These are phyloP conservation scores for Trichocladium uniseriatum DNA, from an alignment of 495 filamentous ascomycete species.

Conservation along the genomic window DNA sequence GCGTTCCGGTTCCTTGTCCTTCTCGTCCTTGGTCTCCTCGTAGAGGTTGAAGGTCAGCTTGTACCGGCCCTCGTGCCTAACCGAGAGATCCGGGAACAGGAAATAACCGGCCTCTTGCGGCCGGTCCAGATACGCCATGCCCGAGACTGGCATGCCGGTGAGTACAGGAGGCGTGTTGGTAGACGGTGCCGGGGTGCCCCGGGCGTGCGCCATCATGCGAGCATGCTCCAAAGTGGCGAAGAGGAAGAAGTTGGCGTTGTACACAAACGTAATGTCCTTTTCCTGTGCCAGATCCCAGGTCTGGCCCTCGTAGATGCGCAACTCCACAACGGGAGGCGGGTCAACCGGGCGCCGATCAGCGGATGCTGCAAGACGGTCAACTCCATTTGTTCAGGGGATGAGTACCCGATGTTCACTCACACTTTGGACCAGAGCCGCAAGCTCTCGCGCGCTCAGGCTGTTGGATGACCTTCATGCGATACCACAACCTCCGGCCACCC, in stretches of 20 bases:
- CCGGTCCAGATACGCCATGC: slow-evolving; percentile 93
- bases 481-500: slow-evolving; percentile 72
- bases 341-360: slow-evolving; percentile 95
- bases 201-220: slow-evolving; percentile 74
- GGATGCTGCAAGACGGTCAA: slow-evolving; percentile 53
- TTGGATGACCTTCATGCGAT: slow-evolving; percentile 79
- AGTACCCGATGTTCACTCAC: slow-evolving; percentile 41
- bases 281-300: slow-evolving; percentile 46
- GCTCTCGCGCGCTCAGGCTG: slow-evolving; percentile 93
- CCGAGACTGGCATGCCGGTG: slow-evolving; percentile 91
- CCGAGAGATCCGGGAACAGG: slow-evolving; percentile 93
- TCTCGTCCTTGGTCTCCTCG: slow-evolving; percentile 73
- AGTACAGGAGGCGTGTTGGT: slow-evolving; percentile 69
- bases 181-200: slow-evolving; percentile 49
- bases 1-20: slow-evolving; percentile 42
- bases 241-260: slow-evolving; percentile 97
- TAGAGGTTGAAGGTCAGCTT: slow-evolving; percentile 84
- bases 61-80: slow-evolving; percentile 91
- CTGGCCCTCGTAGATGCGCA: slow-evolving; percentile 79
- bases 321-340: slow-evolving; percentile 90
- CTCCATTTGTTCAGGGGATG: not conserved
- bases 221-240: slow-evolving; percentile 87
- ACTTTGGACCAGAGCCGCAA: slow-evolving; percentile 91
- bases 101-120: slow-evolving; percentile 91
- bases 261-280: slow-evolving; percentile 78